These are phyloP conservation scores for Sutorius australiensis DNA, from an alignment of 768 basidiomycete species.

Conservation along the genomic window DNA sequence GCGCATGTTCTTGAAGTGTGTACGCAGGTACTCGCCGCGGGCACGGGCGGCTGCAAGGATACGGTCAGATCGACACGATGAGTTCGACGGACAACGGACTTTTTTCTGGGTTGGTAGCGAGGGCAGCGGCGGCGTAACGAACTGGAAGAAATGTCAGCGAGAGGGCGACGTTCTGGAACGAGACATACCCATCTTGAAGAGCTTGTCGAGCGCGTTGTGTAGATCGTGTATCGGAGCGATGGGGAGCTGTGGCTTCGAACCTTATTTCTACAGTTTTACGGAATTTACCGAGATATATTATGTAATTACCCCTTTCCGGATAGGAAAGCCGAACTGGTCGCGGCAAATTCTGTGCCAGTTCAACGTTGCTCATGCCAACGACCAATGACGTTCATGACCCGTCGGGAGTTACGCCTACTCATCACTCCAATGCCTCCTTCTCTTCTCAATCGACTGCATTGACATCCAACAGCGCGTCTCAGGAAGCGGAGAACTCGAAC, in stretches of 20 bases:
- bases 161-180: slow-evolving; percentile 18
- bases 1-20: slow-evolving; percentile 99
- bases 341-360: too few species aligned
- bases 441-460: slow-evolving; percentile 30
- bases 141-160: slow-evolving; percentile 45
- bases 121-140: slow-evolving; percentile 88
- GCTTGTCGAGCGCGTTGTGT: slow-evolving; percentile 39
- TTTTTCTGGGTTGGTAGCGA: slow-evolving; percentile 93
- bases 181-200: slow-evolving; percentile 61
- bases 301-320: background rate
- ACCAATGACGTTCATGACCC: slow-evolving; percentile 29
- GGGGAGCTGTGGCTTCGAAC: slow-evolving; percentile 31
- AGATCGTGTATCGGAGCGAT: slow-evolving; percentile 61
- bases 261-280: slow-evolving; percentile 30
- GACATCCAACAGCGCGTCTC: slow-evolving; percentile 22
- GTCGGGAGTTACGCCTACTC: slow-evolving; percentile 15
- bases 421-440: slow-evolving; percentile 27
- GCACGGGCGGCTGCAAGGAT: slow-evolving; percentile 72
- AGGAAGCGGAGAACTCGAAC: slow-evolving; percentile 22
- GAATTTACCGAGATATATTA: slow-evolving; percentile 13
- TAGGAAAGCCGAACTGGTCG: background rate
- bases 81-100: slow-evolving; percentile 47
- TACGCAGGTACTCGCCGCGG: slow-evolving; percentile 95
- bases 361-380: slow-evolving; percentile 21
- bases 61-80: slow-evolving; percentile 6